A percentile compares a stretch with the other conserved stretches of the same genome.
Conservation (phyloP, 1,139 yeast species). For the Groenewaldozyma auringiensis region DNA sequence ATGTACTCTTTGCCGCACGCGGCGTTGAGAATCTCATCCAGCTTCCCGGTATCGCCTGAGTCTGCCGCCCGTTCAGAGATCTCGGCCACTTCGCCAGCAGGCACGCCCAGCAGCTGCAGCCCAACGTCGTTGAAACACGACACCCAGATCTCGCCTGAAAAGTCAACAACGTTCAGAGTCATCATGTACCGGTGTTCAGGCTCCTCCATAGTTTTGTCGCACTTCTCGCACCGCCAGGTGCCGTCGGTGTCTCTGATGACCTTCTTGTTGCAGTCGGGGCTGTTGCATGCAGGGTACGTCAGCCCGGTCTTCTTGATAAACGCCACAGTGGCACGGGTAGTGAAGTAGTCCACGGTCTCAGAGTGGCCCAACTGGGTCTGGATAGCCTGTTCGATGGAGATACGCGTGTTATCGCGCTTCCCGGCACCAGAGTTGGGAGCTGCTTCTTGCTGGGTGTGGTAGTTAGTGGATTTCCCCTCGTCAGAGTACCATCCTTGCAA, state of each 20-base stretch:
- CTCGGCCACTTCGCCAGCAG: conserved; percentile 59
- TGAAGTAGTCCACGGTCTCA: conserved; percentile 66
- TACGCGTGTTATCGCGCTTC: conserved; percentile 33
- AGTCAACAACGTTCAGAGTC: conserved; percentile 64
- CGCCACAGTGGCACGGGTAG: conserved; percentile 63
- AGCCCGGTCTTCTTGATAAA: conserved; percentile 67
- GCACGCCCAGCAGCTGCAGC: conserved; percentile 51
- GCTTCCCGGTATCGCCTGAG: conserved; percentile 26
- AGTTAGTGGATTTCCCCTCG: conserved; percentile 56
- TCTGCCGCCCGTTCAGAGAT: conserved; percentile 43
- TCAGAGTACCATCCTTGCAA: conserved; percentile 94
- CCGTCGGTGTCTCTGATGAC: conserved; percentile 66
- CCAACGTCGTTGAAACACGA: conserved; percentile 87
- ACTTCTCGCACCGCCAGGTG: conserved; percentile 90
- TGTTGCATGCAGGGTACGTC: conserved; percentile 85
- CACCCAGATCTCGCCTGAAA: conserved; percentile 78
- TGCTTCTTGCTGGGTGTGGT: conserved; percentile 48
- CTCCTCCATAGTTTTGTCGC: conserved; percentile 57
- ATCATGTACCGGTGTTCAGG: conserved; percentile 78
- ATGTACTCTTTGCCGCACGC: conserved; percentile 61
- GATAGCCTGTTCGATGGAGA: conserved; percentile 59
- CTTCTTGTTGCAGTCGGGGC: conserved; percentile 71
- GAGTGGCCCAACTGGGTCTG: conserved; percentile 63
- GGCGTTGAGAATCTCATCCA: conserved; percentile 43
- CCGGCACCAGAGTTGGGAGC: conserved; percentile 24